phyloP scores from a whole-genome alignment of 345 rosid species.

The Gossypium turneri region DNA sequence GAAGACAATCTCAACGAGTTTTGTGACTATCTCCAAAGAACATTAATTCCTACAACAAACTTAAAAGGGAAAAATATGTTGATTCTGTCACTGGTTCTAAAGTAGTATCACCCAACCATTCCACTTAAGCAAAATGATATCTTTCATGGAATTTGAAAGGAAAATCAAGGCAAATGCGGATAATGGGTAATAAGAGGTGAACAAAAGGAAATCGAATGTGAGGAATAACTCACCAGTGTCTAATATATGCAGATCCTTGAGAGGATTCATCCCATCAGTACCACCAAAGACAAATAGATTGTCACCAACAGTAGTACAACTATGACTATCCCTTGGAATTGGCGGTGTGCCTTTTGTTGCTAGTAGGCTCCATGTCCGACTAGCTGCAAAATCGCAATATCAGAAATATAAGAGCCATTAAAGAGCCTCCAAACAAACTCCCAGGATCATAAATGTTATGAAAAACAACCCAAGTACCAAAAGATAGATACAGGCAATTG shows the following conservation, averaged over 20 bases:
- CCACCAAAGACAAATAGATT: constrained; percentile 89
- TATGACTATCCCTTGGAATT: constrained; percentile 91
- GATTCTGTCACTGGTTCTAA: neutral
- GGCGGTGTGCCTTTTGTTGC: constrained; percentile 66
- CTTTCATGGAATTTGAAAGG: neutral
- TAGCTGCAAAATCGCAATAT: constrained; percentile 45
- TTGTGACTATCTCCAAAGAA: neutral
- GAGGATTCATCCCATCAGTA: constrained; percentile 84
- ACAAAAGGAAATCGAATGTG: constrained; percentile 5
- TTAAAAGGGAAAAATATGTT: constrained; percentile 1
- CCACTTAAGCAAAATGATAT: neutral
- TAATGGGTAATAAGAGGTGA: constrained; percentile 1
- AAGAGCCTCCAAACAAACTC: neutral
- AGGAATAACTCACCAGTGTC: constrained; percentile 66
- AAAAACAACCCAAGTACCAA: constrained; percentile 8
- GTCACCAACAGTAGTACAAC: constrained; percentile 73
- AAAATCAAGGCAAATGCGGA: neutral
- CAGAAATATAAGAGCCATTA: neutral
- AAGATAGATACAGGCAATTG: neutral
- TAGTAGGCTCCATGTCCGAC: constrained; percentile 83
- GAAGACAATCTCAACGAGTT: neutral
- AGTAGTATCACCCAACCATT: neutral
- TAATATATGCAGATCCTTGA: constrained; percentile 74
- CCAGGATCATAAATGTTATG: neutral
- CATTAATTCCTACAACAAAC: neutral